Conservation (phyloP, 1,139 yeast species). For the Pneumocystis jirovecii region DNA sequence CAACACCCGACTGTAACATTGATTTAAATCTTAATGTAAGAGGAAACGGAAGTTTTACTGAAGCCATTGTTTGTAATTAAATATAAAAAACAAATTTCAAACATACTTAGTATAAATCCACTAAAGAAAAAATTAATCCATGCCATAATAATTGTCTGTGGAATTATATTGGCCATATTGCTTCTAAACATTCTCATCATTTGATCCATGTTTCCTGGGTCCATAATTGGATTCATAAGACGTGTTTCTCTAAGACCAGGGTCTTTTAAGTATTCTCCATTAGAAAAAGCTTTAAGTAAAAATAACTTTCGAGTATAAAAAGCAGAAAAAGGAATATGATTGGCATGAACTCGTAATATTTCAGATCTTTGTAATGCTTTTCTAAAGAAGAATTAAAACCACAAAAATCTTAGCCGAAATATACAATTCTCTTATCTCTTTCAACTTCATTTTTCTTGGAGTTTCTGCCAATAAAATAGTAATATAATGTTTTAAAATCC, state of each 20-base stretch:
- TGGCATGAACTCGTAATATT: constrained; percentile 36
- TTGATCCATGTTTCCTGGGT: constrained; percentile 59
- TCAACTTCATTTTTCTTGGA: constrained; percentile 40
- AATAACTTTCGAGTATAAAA: constrained; percentile 37
- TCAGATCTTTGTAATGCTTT: constrained; percentile 41
- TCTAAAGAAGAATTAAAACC: constrained; percentile 10
- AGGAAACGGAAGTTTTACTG: constrained; percentile 64
- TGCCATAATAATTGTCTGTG: constrained; percentile 88
- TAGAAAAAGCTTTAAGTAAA: constrained; percentile 33
- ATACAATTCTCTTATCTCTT: constrained; percentile 43
- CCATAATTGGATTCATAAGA: constrained; percentile 45
- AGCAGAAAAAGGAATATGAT: constrained; percentile 33
- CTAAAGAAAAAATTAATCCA: constrained; percentile 93
- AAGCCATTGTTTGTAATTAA: not conserved
- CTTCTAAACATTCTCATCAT: constrained; percentile 67
- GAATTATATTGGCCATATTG: constrained; percentile 68
- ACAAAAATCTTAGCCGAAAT: constrained; percentile 21
- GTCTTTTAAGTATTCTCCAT: constrained; percentile 38
- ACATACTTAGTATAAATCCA: constrained; percentile 51
- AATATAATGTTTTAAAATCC: constrained; percentile 58
- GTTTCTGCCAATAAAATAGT: constrained; percentile 44
- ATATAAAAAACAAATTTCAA: not conserved
- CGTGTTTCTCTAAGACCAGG: constrained; percentile 30
- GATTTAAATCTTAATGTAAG: constrained; percentile 76
- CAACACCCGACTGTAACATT: constrained; percentile 81